Base-by-base conservation (phyloP, 78 protist species). In the Isochrysis galbana region DNA sequence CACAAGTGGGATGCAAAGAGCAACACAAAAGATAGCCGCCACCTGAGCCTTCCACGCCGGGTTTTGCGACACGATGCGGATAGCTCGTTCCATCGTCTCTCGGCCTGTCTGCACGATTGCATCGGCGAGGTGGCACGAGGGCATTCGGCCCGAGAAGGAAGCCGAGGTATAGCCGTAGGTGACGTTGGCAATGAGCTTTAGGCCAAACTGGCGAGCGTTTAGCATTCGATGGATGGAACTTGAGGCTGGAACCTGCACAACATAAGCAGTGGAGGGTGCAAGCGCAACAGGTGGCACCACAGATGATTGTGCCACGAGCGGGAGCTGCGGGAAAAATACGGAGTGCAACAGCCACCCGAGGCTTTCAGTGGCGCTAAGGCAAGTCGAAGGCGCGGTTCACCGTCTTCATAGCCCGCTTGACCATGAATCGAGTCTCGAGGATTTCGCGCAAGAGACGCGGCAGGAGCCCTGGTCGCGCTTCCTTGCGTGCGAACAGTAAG, bases 101-200 rank as follows among this genome's bases (percentile, higher is more conserved):
- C 98, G 86, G 0, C 97, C 99, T 1, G 95, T 42, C 84, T 91
- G 90, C 41, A 99, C 99, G 48, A 99, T 99, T 47, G 96, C 70
- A 90, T 99, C 99, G 2, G 99, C 99, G 36, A 99, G 47, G 21
- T 98, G 99, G 1, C 95, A 94, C 90, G 98, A 96, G 19, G 99
- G 99, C 99, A 99, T 98, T 1, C 99, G 91, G 0, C 99, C 99
- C 14, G 96, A 84, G 84, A 95, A 98, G 21, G 95, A 87, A 0
- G 99, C 99, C 0, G 97, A 98, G 1, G 98, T 97, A 91, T 99
- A 99, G 0, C 99, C 99, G 94, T 97, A 99, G 26, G 99, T 96
- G 61, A 98, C 99, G 93, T 98, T 99, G 41, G 99, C 99, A 45
- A 99, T 91, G 94, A 99, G 47, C 93, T 99, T 99, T 70, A 99